A percentile compares a stretch with the other conserved stretches of the same genome.
These are phyloP conservation scores for Cercospora sp. DNA, from an alignment of 2,329 filamentous ascomycete genomes.

Conservation along the genomic window DNA sequence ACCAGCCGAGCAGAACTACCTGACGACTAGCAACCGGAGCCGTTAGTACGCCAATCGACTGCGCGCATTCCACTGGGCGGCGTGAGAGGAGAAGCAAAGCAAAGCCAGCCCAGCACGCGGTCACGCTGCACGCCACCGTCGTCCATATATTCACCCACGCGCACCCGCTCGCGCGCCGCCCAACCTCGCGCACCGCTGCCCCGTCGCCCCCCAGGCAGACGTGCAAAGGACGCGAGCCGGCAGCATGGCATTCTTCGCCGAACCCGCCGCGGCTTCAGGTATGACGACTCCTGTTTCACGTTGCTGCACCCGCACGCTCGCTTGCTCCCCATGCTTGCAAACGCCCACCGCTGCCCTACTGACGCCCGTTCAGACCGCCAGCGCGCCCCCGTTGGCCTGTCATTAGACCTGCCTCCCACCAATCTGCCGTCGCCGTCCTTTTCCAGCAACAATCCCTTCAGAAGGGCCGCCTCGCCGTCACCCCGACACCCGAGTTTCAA, in stretches of 20 bases:
- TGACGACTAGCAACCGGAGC: background rate
- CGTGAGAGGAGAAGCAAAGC: constrained; percentile 13
- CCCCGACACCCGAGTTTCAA: constrained; percentile 28
- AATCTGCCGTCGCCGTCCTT: constrained; percentile 57
- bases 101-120: background rate
- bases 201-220: background rate
- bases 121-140: background rate
- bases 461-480: constrained; percentile 60
- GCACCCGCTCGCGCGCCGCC: background rate
- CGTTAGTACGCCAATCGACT: constrained; percentile 5
- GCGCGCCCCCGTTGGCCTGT: constrained; percentile 43
- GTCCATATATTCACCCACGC: background rate
- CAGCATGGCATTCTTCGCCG: constrained; percentile 23
- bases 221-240: background rate
- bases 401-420: constrained; percentile 15
- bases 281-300: constrained; percentile 25
- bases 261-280: constrained; percentile 17
- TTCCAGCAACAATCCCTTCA: constrained; percentile 75
- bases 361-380: constrained; percentile 42
- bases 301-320: constrained; percentile 16
- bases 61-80: constrained; percentile 3
- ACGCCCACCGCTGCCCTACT: constrained; percentile 27
- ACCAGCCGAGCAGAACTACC: constrained; percentile 11
- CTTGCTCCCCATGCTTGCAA: background rate
- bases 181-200: background rate